These are phyloP conservation scores for Forsythia suspensa DNA, from an alignment of 257 asterid genomes.

Conservation along the genomic window DNA sequence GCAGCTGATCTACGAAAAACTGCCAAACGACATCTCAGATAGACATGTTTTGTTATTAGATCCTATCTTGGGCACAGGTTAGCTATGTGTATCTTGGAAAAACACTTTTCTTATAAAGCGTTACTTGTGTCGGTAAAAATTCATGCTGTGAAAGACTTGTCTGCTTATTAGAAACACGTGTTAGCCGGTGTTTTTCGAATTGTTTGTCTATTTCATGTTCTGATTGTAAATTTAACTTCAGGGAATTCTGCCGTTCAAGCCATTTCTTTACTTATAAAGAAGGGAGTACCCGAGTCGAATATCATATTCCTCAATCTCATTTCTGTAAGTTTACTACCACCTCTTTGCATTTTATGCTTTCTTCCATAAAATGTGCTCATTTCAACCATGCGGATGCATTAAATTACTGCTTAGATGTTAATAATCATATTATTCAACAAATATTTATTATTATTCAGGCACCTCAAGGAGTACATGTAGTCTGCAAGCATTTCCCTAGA, in stretches of 20 bases:
- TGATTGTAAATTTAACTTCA: slow-evolving; percentile 29
- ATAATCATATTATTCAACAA: neutral
- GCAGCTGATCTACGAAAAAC: slow-evolving; percentile 95
- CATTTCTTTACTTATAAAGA: slow-evolving; percentile 76
- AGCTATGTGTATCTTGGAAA: slow-evolving; percentile 18
- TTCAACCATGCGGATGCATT: neutral
- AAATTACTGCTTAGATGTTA: neutral
- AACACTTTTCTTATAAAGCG: neutral
- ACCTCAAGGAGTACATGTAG: slow-evolving; percentile 96
- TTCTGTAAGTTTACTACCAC: slow-evolving; percentile 56
- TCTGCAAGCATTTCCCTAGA: slow-evolving; percentile 87
- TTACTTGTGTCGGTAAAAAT: neutral
- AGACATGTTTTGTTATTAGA: slow-evolving; percentile 93
- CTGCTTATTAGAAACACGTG: neutral
- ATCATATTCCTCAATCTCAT: slow-evolving; percentile 96
- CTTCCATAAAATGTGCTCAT: neutral
- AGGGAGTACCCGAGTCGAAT: slow-evolving; percentile 93
- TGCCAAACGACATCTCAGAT: slow-evolving; percentile 86
- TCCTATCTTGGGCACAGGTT: slow-evolving; percentile 98
- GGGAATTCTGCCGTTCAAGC: slow-evolving; percentile 98
- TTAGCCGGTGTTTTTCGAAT: neutral
- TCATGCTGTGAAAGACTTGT: neutral
- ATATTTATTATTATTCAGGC: slow-evolving; percentile 49
- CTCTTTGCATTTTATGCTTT: neutral
- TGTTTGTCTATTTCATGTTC: neutral